phyloP scores from a whole-genome alignment of 441 rosid genomes.

The Brassica hybrid region DNA sequence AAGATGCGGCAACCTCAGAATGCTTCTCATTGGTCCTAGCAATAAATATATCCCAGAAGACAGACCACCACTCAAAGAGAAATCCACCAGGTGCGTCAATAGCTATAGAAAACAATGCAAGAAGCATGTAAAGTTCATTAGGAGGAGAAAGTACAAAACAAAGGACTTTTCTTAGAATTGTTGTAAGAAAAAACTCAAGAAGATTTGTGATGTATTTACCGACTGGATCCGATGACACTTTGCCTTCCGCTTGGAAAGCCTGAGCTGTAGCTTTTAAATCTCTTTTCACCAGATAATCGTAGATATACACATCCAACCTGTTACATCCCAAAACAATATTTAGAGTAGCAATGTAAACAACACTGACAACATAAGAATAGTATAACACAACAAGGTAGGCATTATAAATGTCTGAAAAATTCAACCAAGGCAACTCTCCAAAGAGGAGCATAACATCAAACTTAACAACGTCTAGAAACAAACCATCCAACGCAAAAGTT shows the following conservation, averaged over 20 bases:
- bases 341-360: background rate
- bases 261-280: conserved; percentile 88
- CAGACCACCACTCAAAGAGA: conserved; percentile 98
- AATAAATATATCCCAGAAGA: conserved; percentile 92
- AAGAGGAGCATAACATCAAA: conserved; percentile 3
- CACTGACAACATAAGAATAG: conserved; percentile 8
- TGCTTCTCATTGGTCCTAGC: conserved; percentile 83
- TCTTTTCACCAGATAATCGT: conserved; percentile 90
- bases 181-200: conserved; percentile 2
- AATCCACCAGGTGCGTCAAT: conserved; percentile 95
- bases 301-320: conserved; percentile 94
- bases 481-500: conserved; percentile 10
- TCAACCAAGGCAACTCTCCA: background rate
- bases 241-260: conserved; percentile 91
- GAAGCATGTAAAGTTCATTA: conserved; percentile 24
- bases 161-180: conserved; percentile 10
- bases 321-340: background rate
- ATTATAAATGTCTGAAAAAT: background rate
- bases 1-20: conserved; percentile 83
- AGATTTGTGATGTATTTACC: conserved; percentile 55
- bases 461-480: conserved; percentile 3
- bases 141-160: background rate
- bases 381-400: conserved; percentile 5
- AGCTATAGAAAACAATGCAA: conserved; percentile 54
- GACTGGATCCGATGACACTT: conserved; percentile 85